A percentile compares a stretch with the other conserved stretches of the same genome.
These are phyloP conservation scores for Fusarium buharicum DNA, from an alignment of 2,329 filamentous ascomycete species.

Conservation along the genomic window DNA sequence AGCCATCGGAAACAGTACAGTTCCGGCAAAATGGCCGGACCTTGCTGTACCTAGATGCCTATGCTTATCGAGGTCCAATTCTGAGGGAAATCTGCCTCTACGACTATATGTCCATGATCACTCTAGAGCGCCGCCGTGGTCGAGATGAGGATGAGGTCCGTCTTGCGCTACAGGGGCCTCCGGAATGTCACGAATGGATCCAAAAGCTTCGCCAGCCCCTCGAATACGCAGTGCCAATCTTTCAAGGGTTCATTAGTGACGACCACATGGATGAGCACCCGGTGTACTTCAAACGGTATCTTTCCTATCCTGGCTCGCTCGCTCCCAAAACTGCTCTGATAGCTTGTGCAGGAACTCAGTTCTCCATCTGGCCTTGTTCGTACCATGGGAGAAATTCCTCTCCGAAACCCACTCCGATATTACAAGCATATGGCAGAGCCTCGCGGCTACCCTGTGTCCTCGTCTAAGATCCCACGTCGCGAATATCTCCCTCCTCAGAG, in stretches of 20 bases:
- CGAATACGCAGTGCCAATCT: slow-evolving; percentile 12
- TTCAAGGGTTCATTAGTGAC: slow-evolving; percentile 22
- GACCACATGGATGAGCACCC: slow-evolving; percentile 23
- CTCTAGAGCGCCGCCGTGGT: slow-evolving; percentile 3
- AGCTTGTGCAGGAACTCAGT: slow-evolving; percentile 9
- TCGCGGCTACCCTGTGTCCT: slow-evolving; percentile 3
- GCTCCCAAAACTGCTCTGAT: slow-evolving; percentile 4
- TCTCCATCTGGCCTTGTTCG: slow-evolving; percentile 21
- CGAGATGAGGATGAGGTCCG: not conserved
- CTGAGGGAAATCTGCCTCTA: slow-evolving; percentile 5
- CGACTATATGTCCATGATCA: slow-evolving; percentile 14
- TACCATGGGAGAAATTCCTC: slow-evolving; percentile 19
- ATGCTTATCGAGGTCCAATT: slow-evolving; percentile 5
- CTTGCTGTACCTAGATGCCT: slow-evolving; percentile 4
- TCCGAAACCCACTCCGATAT: slow-evolving; percentile 1
- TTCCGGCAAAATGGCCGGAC: slow-evolving; percentile 3
- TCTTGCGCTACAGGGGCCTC: too few relatives aligned
- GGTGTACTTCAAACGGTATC: slow-evolving; percentile 22
- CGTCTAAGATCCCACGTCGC: slow-evolving; percentile 2
- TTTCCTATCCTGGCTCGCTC: not conserved
- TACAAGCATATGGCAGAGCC: slow-evolving; percentile 5
- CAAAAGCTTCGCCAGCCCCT: slow-evolving; percentile 15
- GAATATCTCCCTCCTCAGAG: slow-evolving; percentile 23
- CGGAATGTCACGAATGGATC: slow-evolving; percentile 1
- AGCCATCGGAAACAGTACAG: not conserved